These are phyloP conservation scores for Arxiozyma bovina DNA, from an alignment of 1,139 yeast species.

Conservation along the genomic window DNA sequence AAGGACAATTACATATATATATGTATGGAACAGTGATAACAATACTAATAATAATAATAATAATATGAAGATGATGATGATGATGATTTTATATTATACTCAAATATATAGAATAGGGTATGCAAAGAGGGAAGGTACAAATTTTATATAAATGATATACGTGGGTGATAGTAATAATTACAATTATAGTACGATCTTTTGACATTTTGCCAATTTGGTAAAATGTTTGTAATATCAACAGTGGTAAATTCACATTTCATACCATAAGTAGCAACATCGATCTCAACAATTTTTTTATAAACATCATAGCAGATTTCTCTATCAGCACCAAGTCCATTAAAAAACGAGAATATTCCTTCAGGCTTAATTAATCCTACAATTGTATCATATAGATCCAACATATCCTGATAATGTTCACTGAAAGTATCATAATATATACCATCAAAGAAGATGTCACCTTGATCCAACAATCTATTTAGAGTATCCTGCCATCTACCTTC, in stretches of 20 bases:
- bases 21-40: background rate
- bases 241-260: conserved; percentile 47
- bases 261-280: conserved; percentile 77
- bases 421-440: conserved; percentile 93
- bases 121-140: background rate
- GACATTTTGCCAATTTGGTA: conserved; percentile 29
- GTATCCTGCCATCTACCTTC: conserved; percentile 91
- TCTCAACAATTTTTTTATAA: conserved; percentile 68
- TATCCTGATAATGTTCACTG: conserved; percentile 78
- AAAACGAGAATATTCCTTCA: conserved; percentile 75
- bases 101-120: background rate
- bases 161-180: conserved; percentile 30
- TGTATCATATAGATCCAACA: conserved; percentile 75
- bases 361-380: conserved; percentile 79
- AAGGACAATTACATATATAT: too few relatives aligned
- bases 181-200: conserved; percentile 31
- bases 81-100: too few relatives aligned
- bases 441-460: conserved; percentile 64
- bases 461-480: conserved; percentile 52
- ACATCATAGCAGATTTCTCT: conserved; percentile 83
- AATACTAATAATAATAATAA: background rate
- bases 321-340: conserved; percentile 96
- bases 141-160: conserved; percentile 22
- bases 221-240: conserved; percentile 36
- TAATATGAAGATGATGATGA: too few relatives aligned